Conservation (phyloP, 306 rosid species). For the Pterocarpus macrocarpus region DNA sequence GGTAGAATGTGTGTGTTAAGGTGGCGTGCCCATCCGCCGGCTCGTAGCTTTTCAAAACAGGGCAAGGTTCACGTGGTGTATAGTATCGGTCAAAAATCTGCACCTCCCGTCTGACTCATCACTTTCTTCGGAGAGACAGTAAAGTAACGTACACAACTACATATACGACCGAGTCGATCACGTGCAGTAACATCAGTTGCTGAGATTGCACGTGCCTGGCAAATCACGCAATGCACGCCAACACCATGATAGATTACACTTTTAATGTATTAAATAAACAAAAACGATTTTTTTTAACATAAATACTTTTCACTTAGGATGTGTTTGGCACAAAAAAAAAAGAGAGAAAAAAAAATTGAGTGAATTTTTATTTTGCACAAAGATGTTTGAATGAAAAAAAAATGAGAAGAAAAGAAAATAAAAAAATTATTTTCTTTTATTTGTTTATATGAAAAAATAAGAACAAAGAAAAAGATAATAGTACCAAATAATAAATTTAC, state of each 20-base stretch:
- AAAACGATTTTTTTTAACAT: too few relatives aligned
- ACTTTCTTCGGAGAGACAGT: slow-evolving; percentile 31
- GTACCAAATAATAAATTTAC: too few relatives aligned
- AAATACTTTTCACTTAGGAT: too few relatives aligned
- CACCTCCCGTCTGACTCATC: slow-evolving; percentile 35
- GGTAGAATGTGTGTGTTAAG: slow-evolving; percentile 24
- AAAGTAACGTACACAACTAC: slow-evolving; percentile 34
- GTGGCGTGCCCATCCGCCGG: slow-evolving; percentile 53
- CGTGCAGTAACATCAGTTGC: slow-evolving; percentile 47
- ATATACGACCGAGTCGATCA: slow-evolving; percentile 20
- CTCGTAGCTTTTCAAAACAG: neutral
- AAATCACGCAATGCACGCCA: neutral
- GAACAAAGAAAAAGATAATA: too few relatives aligned
- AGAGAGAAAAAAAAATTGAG: too few relatives aligned
- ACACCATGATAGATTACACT: neutral
- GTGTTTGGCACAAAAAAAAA: too few relatives aligned
- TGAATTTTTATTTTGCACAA: too few relatives aligned
- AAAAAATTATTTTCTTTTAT: too few relatives aligned
- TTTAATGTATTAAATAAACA: too few relatives aligned
- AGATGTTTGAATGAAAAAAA: too few relatives aligned
- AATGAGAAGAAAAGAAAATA: too few relatives aligned
- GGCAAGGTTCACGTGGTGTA: slow-evolving; percentile 15
- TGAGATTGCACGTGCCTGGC: slow-evolving; percentile 44
- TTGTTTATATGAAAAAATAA: too few relatives aligned
- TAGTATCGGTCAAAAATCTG: slow-evolving; percentile 40